A percentile compares a stretch with the other conserved stretches of the same genome.
Evolutionary conservation across 2,329 filamentous ascomycete species (phyloP).

Genomic region (Clathrospora elynae): DNA sequence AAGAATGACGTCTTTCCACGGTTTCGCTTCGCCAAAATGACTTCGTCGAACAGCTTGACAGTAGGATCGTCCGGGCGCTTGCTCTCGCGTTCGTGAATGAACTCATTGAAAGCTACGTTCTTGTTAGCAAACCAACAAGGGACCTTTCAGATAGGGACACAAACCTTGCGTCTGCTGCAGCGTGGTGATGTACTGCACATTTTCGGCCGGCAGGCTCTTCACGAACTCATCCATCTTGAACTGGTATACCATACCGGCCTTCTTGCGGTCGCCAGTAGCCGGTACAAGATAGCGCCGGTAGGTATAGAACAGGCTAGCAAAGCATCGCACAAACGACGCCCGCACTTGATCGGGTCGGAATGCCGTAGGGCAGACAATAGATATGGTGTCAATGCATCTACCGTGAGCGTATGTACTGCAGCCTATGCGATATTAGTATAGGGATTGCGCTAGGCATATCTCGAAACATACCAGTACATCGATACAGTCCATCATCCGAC

Average conservation of each 20-base stretch:
- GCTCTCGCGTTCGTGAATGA: conserved; percentile 79
- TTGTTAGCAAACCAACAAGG: conserved; percentile 16
- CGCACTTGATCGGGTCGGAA: conserved; percentile 70
- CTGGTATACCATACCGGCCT: conserved; percentile 64
- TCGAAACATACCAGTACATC: conserved; percentile 62
- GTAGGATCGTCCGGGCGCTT: conserved; percentile 65
- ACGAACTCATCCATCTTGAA: conserved; percentile 72
- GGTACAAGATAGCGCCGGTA: conserved; percentile 68
- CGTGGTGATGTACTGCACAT: conserved; percentile 66
- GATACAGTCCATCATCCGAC: conserved; percentile 74
- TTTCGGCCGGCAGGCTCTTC: conserved; percentile 66
- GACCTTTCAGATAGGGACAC: conserved; percentile 6
- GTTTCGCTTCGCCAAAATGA: conserved; percentile 78
- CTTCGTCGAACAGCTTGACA: conserved; percentile 81
- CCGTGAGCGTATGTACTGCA: conserved; percentile 63
- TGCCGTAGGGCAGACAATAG: conserved; percentile 68
- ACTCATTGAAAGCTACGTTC: conserved; percentile 73
- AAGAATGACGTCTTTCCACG: conserved; percentile 69
- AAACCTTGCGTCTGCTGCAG: conserved; percentile 68
- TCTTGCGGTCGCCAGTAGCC: conserved; percentile 65
- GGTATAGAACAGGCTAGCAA: conserved; percentile 71
- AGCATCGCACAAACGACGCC: conserved; percentile 70
- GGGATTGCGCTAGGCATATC: conserved; percentile 6
- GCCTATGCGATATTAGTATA: conserved; percentile 48
- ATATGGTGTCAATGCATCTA: conserved; percentile 64